These are phyloP conservation scores for Aspergillus panamensis DNA, from an alignment of 495 filamentous ascomycete species.

Conservation along the genomic window DNA sequence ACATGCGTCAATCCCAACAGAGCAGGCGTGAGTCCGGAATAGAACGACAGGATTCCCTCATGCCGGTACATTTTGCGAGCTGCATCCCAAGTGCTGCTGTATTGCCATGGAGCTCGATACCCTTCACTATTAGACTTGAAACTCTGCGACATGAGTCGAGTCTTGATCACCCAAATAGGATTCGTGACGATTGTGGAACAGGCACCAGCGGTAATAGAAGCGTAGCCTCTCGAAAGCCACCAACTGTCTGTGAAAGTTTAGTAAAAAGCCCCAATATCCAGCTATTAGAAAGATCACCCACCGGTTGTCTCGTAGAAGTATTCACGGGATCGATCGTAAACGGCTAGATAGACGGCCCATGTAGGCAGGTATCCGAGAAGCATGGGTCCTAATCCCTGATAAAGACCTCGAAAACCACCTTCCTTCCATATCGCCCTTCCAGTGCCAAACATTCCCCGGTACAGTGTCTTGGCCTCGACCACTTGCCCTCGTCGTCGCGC, in stretches of 20 bases:
- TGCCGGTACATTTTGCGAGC: constrained; percentile 89
- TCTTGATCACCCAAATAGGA: constrained; percentile 99
- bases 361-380: constrained; percentile 93
- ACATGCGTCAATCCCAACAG: constrained; percentile 92
- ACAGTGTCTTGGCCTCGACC: constrained; percentile 53
- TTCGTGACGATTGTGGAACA: constrained; percentile 96
- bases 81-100: constrained; percentile 80
- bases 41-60: constrained; percentile 88
- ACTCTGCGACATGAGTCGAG: constrained; percentile 89
- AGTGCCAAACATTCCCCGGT: constrained; percentile 83
- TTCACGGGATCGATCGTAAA: constrained; percentile 84
- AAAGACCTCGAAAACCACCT: constrained; percentile 88
- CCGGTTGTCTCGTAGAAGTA: constrained; percentile 64
- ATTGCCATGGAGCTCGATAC: constrained; percentile 78
- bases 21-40: constrained; percentile 90
- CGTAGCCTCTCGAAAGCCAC: constrained; percentile 62
- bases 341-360: constrained; percentile 95
- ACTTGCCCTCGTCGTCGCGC: constrained; percentile 42
- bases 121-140: constrained; percentile 48
- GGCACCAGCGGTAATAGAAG: constrained; percentile 84
- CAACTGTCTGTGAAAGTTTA: constrained; percentile 44
- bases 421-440: constrained; percentile 78
- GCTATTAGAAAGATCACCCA: constrained; percentile 37
- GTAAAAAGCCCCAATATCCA: constrained; percentile 7
- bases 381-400: constrained; percentile 90